Evolutionary conservation across 495 filamentous ascomycete species (phyloP).

Genomic region (Pseudomonodictys pantanalensis): DNA sequence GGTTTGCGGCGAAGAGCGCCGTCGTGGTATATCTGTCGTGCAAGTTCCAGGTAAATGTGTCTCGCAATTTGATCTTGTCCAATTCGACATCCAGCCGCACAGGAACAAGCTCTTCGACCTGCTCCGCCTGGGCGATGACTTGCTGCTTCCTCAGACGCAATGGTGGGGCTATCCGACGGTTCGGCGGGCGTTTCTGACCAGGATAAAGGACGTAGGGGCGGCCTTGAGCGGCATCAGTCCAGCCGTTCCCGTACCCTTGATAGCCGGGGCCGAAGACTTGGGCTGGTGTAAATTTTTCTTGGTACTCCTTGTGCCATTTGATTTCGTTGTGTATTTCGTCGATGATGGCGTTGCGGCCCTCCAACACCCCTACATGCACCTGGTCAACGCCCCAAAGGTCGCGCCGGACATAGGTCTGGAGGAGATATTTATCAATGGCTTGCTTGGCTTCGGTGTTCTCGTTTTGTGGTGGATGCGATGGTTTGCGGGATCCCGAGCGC

Average conservation of each 20-base stretch:
- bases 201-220: conserved; percentile 68
- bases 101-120: conserved; percentile 85
- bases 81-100: conserved; percentile 90
- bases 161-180: conserved; percentile 67
- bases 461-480: conserved; percentile 38
- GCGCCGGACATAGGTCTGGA: conserved; percentile 75
- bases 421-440: conserved; percentile 47
- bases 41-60: conserved; percentile 98
- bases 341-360: conserved; percentile 37
- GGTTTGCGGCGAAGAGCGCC: conserved; percentile 78
- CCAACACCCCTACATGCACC: conserved; percentile 43
- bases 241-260: conserved; percentile 81
- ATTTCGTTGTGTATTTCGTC: conserved; percentile 51
- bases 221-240: conserved; percentile 61
- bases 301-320: conserved; percentile 50
- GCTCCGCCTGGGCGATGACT: conserved; percentile 77
- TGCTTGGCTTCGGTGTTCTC: conserved; percentile 41
- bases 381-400: conserved; percentile 69
- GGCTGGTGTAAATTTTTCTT: conserved; percentile 55
- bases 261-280: conserved; percentile 77
- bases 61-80: conserved; percentile 91
- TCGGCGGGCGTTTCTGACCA: conserved; percentile 64
- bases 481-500: conserved; percentile 53
- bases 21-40: conserved; percentile 78
- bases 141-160: conserved; percentile 73